Evolutionary conservation across 139 green algal species (phyloP), one percentile per base, ranked within the genome.

Genomic region (Tetradesmus lagerheimii): DNA sequence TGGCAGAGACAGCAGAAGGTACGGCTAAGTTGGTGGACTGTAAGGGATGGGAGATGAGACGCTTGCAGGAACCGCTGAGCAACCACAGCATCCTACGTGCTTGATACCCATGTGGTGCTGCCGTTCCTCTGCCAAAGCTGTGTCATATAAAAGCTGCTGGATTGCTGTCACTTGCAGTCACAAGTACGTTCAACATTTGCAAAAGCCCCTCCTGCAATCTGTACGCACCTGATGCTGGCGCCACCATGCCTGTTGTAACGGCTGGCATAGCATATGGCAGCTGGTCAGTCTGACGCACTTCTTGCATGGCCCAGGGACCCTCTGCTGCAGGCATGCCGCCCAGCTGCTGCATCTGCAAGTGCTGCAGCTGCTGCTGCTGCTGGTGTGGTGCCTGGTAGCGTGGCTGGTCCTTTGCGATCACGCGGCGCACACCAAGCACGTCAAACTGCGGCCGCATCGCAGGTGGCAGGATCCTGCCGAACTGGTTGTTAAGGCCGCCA

Each of bases 321-420:
- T 47, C 35, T 8, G n/a, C 27, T 16, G 75, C 75, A 29, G 29
- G 75, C 35, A 41, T 47, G 34, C 75, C 75, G 25, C 75, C 15
- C 83, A 64, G 38, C 37, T 80, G 77, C 38, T 50, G 38, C 39
- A 34, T 31, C 77, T 83, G 62, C 31, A 75, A 41, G 43, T 71
- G 37, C 34, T 43, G 29, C 85, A 74, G 43, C 80, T 34, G 43
- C 43, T 31, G 41, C 8, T 4, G 1, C 31, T 79, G 71, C 31
- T 79, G 31, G 11, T 79, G 76, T 37, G 31, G 6, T 27, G 31
- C 25, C 1, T 8, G 77, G 39, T 84, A 74, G 39, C 43, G 71
- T 9, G 85, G 85, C 47, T 89, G 85, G 27, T 89, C 85, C 47
- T 80, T 89, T 18, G 15, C 8, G 16, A 89, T 89, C 29, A 84